Conservation (phyloP, 805 yeast species). For the Nakazawaea populi region DNA sequence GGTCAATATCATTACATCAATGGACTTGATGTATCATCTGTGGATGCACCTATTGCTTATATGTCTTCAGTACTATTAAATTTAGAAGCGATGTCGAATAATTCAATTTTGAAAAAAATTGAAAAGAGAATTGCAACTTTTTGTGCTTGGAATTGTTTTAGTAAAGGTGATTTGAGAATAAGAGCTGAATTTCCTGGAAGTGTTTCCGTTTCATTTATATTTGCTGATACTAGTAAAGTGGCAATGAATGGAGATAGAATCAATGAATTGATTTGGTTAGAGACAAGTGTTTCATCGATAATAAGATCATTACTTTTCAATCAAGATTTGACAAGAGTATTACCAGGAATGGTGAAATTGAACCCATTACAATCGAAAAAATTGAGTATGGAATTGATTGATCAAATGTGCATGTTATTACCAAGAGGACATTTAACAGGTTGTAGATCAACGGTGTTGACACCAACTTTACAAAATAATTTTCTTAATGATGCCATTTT, state of each 20-base stretch:
- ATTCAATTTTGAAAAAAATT: slow-evolving; percentile 3
- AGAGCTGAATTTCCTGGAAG: slow-evolving; percentile 46
- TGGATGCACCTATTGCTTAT: slow-evolving; percentile 52
- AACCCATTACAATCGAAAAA: slow-evolving; percentile 35
- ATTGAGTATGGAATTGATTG: slow-evolving; percentile 31
- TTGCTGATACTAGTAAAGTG: slow-evolving; percentile 44
- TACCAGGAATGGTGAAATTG: slow-evolving; percentile 54
- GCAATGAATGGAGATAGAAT: slow-evolving; percentile 51
- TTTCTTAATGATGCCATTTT: slow-evolving; percentile 45
- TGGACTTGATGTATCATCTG: slow-evolving; percentile 47
- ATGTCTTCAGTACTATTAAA: slow-evolving; percentile 40
- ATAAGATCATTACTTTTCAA: slow-evolving; percentile 49
- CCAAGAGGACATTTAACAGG: slow-evolving; percentile 46
- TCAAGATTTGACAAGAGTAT: slow-evolving; percentile 46
- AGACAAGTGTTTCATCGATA: slow-evolving; percentile 50
- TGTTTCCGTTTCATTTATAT: slow-evolving; percentile 39
- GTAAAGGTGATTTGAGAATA: slow-evolving; percentile 68
- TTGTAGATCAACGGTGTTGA: slow-evolving; percentile 24
- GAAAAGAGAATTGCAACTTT: slow-evolving; percentile 41
- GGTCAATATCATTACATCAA: slow-evolving; percentile 50
- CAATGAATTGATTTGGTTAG: slow-evolving; percentile 44
- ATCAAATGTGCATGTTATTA: slow-evolving; percentile 34
- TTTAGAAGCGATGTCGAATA: slow-evolving; percentile 20
- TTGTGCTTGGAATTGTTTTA: slow-evolving; percentile 70
- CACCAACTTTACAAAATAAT: slow-evolving; percentile 38